Conservation (phyloP, 2,329 filamentous ascomycete genomes). For the Fusarium beomiforme region DNA sequence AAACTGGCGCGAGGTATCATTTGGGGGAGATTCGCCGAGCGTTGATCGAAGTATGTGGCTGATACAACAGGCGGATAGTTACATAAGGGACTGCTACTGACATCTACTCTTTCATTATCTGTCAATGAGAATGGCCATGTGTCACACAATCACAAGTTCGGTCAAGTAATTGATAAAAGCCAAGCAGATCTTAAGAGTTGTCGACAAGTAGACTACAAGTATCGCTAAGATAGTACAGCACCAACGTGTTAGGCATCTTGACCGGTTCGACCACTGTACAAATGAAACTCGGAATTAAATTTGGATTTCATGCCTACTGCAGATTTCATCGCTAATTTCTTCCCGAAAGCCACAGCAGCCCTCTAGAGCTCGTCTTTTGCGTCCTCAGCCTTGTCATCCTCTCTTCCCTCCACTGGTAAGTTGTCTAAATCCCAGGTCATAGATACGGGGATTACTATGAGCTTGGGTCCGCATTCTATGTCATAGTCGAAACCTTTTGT, state of each 20-base stretch:
- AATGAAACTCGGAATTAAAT: too few species aligned
- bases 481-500: not conserved
- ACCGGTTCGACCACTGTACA: not conserved
- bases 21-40: conserved; percentile 55
- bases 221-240: not conserved
- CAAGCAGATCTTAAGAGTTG: not conserved
- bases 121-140: too few species aligned
- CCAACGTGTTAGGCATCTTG: fast-evolving
- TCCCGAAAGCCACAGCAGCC: too few species aligned
- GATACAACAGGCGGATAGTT: conserved; percentile 55
- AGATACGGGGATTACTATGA: not conserved
- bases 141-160: too few species aligned
- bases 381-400: not conserved
- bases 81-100: conserved; percentile 49
- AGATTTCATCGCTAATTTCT: not conserved
- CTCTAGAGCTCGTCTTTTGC: not conserved
- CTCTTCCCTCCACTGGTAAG: fast-evolving
- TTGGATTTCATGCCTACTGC: not conserved
- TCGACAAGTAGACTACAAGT: not conserved
- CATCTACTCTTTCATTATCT: too few species aligned
- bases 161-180: too few species aligned
- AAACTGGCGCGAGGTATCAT: conserved; percentile 54
- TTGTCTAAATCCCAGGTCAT: not conserved
- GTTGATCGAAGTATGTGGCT: conserved; percentile 58
- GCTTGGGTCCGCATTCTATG: not conserved